Conservation (phyloP, 2,329 filamentous ascomycete species). For the Hymenoscyphus occultus region DNA sequence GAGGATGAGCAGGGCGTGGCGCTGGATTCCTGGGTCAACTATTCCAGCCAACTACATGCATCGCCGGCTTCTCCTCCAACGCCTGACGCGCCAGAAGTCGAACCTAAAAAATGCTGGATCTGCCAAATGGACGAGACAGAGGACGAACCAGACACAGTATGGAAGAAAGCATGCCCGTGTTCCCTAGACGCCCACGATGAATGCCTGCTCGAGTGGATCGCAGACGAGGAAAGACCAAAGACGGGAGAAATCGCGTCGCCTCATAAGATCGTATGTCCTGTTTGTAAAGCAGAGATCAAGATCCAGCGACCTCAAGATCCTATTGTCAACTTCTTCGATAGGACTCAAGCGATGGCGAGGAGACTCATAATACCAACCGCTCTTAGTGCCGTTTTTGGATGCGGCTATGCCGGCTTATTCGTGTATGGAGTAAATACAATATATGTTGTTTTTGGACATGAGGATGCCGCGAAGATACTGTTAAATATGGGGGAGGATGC, state of each 20-base stretch:
- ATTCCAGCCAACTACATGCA: background rate
- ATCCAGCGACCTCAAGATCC: conserved; percentile 72
- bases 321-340: conserved; percentile 49
- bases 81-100: conserved; percentile 6
- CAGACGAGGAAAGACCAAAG: conserved; percentile 73
- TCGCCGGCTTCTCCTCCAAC: background rate
- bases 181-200: conserved; percentile 86
- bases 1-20: background rate
- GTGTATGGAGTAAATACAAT: conserved; percentile 61
- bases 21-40: conserved; percentile 1
- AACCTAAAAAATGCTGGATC: conserved; percentile 55
- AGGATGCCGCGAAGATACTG: conserved; percentile 47
- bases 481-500: background rate
- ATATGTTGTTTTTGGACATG: conserved; percentile 61
- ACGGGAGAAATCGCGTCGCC: conserved; percentile 47
- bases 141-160: conserved; percentile 47
- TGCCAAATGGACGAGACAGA: conserved; percentile 58
- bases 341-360: conserved; percentile 23
- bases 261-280: conserved; percentile 75
- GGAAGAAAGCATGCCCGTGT: conserved; percentile 89
- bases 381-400: conserved; percentile 37
- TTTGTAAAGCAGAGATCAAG: conserved; percentile 80
- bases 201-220: conserved; percentile 88
- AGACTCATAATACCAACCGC: conserved; percentile 31
- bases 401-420: conserved; percentile 49